These are phyloP conservation scores for Kurtzmaniella fragi DNA, from an alignment of 805 yeast genomes.

Conservation along the genomic window DNA sequence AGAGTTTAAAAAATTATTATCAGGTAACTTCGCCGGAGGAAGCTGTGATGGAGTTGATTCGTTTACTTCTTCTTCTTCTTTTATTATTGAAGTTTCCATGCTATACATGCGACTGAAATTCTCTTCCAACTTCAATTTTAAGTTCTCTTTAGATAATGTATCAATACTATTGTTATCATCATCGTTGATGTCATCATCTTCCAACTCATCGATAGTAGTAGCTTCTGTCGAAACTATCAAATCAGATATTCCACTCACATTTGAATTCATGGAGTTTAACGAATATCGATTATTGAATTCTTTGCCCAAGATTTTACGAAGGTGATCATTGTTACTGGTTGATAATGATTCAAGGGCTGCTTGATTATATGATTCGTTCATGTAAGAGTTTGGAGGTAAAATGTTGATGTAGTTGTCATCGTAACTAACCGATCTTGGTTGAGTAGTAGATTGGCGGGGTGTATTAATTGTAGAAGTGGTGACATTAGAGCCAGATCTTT, in stretches of 20 bases:
- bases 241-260: constrained; percentile 41
- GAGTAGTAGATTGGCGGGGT: background rate
- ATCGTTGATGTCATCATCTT: constrained; percentile 8
- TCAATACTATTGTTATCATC: constrained; percentile 2
- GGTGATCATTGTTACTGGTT: constrained; percentile 7
- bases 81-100: constrained; percentile 21
- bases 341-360: constrained; percentile 33
- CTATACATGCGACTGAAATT: constrained; percentile 33
- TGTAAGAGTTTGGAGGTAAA: constrained; percentile 13
- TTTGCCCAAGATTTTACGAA: constrained; percentile 6
- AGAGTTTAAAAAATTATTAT: constrained; percentile 7
- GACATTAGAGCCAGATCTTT: background rate
- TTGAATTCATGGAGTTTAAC: constrained; percentile 46
- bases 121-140: constrained; percentile 32
- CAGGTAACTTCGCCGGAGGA: background rate
- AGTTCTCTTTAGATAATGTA: constrained; percentile 24
- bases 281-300: constrained; percentile 48
- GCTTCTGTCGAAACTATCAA: constrained; percentile 42
- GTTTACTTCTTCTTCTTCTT: constrained; percentile 4
- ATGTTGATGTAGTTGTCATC: constrained; percentile 25
- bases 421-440: constrained; percentile 7
- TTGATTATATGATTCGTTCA: constrained; percentile 28
- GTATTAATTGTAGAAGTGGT: background rate
- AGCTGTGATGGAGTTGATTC: background rate
- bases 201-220: constrained; percentile 29